These are phyloP conservation scores for Colletotrichum lindemuthianum DNA, from an alignment of 2,329 filamentous ascomycete species.

Conservation along the genomic window DNA sequence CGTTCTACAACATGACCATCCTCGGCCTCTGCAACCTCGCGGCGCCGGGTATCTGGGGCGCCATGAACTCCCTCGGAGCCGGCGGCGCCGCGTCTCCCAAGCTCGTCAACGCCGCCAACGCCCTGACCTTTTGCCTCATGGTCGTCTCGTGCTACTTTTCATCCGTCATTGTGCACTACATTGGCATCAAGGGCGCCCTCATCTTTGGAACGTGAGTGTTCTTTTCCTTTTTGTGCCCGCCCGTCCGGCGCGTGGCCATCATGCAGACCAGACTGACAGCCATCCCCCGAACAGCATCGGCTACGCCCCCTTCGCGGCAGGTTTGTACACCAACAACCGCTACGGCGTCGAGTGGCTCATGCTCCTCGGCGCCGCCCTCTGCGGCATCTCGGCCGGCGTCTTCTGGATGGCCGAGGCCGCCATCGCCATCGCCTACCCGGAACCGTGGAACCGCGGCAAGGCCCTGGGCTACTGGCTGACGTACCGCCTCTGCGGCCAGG, in stretches of 20 bases:
- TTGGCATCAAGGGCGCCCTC: conserved; percentile 77
- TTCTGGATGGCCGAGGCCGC: conserved; percentile 83
- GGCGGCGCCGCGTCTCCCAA: conserved; percentile 73
- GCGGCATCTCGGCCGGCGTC: conserved; percentile 75
- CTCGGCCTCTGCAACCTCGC: conserved; percentile 77
- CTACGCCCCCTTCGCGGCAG: conserved; percentile 77
- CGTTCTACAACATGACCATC: conserved; percentile 77
- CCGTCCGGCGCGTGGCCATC: too few species aligned
- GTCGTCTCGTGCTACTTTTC: conserved; percentile 75
- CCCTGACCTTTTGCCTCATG: conserved; percentile 78
- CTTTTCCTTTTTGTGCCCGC: background rate
- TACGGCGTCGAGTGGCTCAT: conserved; percentile 76
- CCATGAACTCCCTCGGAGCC: conserved; percentile 78
- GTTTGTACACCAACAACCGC: conserved; percentile 77
- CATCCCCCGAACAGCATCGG: conserved; percentile 57
- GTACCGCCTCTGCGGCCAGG: conserved; percentile 69
- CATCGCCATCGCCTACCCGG: conserved; percentile 77
- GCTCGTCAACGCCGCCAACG: conserved; percentile 76
- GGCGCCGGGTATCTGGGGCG: conserved; percentile 77
- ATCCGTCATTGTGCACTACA: conserved; percentile 69
- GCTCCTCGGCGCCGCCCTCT: conserved; percentile 73
- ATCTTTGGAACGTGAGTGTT: conserved; percentile 71
- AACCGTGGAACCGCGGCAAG: conserved; percentile 72
- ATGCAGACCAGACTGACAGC: background rate
- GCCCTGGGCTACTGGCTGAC: conserved; percentile 76